A percentile compares a stretch with the other conserved stretches of the same genome.
phyloP scores from a whole-genome alignment of 78 protist genomes.

The Dictyostelium capitatum region DNA sequence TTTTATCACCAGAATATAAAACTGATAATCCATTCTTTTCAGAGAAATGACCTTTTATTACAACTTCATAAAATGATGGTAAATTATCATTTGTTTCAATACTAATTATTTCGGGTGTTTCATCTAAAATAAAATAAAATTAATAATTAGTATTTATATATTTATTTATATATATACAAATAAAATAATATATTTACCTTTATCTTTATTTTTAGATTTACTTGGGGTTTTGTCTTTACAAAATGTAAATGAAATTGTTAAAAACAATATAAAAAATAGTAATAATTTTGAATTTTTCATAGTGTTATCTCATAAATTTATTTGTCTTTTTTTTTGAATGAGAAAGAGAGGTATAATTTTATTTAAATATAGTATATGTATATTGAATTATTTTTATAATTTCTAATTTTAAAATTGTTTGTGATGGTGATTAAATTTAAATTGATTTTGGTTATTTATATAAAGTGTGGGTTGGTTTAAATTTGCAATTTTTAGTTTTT shows the following conservation, averaged over 20 bases:
- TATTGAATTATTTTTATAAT: too few relatives aligned
- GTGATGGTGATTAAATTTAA: too few relatives aligned
- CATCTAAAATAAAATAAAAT: neutral
- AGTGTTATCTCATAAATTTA: too few relatives aligned
- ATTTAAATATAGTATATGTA: too few relatives aligned
- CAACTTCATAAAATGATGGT: neutral
- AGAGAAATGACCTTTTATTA: neutral
- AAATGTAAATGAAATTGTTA: neutral
- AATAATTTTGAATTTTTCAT: too few relatives aligned
- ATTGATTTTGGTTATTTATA: too few relatives aligned
- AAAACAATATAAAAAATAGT: neutral
- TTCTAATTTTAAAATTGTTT: too few relatives aligned
- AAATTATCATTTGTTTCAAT: neutral
- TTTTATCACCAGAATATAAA: neutral
- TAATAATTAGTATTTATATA: neutral
- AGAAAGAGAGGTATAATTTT: too few relatives aligned
- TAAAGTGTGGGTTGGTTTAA: too few relatives aligned
- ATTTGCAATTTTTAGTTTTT: too few relatives aligned
- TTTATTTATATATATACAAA: neutral
- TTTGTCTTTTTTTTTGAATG: too few relatives aligned
- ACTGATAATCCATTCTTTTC: neutral
- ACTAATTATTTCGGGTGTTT: neutral
- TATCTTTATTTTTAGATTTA: neutral
- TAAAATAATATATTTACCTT: neutral
- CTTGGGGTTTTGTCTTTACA: neutral